phyloP scores from a whole-genome alignment of 306 rosid genomes.

The Potentilla sterilis region DNA sequence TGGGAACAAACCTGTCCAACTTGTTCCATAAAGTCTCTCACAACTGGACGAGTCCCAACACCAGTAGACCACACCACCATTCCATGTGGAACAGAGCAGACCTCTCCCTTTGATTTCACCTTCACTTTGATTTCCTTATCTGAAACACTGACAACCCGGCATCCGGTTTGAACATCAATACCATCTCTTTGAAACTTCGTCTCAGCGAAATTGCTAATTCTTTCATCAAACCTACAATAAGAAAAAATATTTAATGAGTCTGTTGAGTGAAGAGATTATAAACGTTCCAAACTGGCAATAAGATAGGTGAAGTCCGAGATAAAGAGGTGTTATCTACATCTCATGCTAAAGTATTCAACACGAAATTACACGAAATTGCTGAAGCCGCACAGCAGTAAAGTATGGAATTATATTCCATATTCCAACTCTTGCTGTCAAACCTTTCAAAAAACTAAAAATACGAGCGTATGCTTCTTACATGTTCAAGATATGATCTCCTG shows the following conservation, averaged over 20 bases:
- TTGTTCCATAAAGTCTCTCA: conserved; percentile 81
- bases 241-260: conserved; percentile 16
- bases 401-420: neutral
- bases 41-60: conserved; percentile 79
- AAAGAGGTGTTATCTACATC: neutral
- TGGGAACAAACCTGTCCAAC: conserved; percentile 76
- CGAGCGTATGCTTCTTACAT: conserved; percentile 45
- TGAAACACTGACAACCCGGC: conserved; percentile 72
- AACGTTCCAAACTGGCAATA: neutral
- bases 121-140: conserved; percentile 73
- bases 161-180: conserved; percentile 82
- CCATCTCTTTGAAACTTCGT: conserved; percentile 79
- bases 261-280: conserved; percentile 9
- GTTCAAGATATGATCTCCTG: conserved; percentile 98
- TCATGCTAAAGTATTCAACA: neutral
- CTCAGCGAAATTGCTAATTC: conserved; percentile 93
- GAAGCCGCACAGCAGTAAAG: neutral
- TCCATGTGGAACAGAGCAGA: conserved; percentile 76
- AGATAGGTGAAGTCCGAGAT: neutral
- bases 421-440: neutral
- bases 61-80: conserved; percentile 96
- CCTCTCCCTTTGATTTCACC: conserved; percentile 64
- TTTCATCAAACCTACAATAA: conserved; percentile 74
- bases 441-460: neutral
- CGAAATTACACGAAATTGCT: neutral